Conservation (phyloP, 495 filamentous ascomycete species). For the Aspergillus panamensis region DNA sequence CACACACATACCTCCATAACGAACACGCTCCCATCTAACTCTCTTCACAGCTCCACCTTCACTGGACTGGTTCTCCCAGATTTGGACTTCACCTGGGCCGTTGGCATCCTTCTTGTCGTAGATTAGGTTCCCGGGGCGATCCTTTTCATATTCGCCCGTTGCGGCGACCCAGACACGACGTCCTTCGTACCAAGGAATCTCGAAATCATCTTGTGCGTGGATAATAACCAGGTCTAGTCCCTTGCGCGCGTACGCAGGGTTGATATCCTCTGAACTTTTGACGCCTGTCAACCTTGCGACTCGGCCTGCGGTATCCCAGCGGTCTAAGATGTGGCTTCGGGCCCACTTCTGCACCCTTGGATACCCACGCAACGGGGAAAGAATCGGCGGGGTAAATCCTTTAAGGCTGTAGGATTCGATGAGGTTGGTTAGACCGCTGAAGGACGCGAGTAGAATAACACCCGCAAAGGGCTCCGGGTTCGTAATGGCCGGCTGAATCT, state of each 20-base stretch:
- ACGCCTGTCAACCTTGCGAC: conserved; percentile 43
- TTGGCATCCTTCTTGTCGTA: conserved; percentile 35
- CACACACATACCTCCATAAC: conserved; percentile 44
- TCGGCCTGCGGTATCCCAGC: conserved; percentile 52
- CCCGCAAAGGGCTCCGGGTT: conserved; percentile 59
- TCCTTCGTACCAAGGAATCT: conserved; percentile 64
- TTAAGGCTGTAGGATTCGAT: conserved; percentile 68
- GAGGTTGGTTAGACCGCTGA: conserved; percentile 68
- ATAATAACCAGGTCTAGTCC: conserved; percentile 66
- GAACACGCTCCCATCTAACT: conserved; percentile 45
- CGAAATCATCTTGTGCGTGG: conserved; percentile 70
- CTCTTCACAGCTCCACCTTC: conserved; percentile 43
- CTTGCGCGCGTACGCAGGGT: conserved; percentile 39
- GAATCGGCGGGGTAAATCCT: conserved; percentile 74
- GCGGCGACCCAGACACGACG: conserved; percentile 50
- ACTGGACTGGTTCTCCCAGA: conserved; percentile 36
- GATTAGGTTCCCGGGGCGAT: conserved; percentile 48
- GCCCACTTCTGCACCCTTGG: conserved; percentile 50
- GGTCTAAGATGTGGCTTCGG: conserved; percentile 47
- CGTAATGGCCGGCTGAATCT: conserved; percentile 36
- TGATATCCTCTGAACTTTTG: conserved; percentile 23
- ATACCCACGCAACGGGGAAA: conserved; percentile 66
- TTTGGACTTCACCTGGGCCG: conserved; percentile 32
- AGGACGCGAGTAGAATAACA: conserved; percentile 73
- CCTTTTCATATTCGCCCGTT: conserved; percentile 43